A percentile compares a stretch with the other conserved stretches of the same genome.
Evolutionary conservation across 805 yeast species (phyloP).

Genomic region (Saccharomyces kudriavzevii): DNA sequence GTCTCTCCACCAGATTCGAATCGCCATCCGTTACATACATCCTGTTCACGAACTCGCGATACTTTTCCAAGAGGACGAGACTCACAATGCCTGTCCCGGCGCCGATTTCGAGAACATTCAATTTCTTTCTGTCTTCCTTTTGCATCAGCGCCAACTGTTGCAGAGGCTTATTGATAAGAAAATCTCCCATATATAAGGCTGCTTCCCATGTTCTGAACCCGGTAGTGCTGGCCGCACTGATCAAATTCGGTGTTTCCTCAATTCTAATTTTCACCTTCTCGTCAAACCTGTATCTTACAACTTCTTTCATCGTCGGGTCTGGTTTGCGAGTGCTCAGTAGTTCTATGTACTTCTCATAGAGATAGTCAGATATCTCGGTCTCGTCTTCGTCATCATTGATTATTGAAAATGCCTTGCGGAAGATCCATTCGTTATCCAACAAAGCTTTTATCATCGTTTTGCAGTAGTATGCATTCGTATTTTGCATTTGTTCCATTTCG

Average conservation of each 20-base stretch:
- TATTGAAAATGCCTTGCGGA: conserved; percentile 5
- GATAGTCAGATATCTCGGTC: conserved; percentile 19
- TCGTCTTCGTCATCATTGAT: conserved; percentile 6
- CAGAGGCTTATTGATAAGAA: conserved; percentile 26
- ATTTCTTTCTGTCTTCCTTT: not conserved
- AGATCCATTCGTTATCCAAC: conserved; percentile 29
- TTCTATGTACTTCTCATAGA: conserved; percentile 27
- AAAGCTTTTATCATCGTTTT: conserved; percentile 39
- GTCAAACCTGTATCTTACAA: conserved; percentile 27
- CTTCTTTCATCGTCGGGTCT: conserved; percentile 24
- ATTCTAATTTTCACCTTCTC: conserved; percentile 28
- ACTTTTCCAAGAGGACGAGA: conserved; percentile 12
- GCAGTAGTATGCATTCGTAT: conserved; percentile 44
- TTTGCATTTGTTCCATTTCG: conserved; percentile 15
- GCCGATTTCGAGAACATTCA: conserved; percentile 61
- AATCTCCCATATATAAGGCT: conserved; percentile 56
- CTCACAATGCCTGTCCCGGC: conserved; percentile 79
- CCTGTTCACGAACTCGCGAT: conserved; percentile 2
- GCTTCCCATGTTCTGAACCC: conserved; percentile 95
- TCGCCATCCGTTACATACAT: conserved; percentile 30
- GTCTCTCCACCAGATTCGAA: conserved; percentile 16
- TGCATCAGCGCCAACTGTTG: conserved; percentile 1
- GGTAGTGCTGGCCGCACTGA: conserved; percentile 74
- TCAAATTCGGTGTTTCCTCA: conserved; percentile 53
- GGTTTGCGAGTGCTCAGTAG: conserved; percentile 22